These are phyloP conservation scores for Xylaria hypoxylon DNA, from an alignment of 2,329 filamentous ascomycete genomes.

Conservation along the genomic window DNA sequence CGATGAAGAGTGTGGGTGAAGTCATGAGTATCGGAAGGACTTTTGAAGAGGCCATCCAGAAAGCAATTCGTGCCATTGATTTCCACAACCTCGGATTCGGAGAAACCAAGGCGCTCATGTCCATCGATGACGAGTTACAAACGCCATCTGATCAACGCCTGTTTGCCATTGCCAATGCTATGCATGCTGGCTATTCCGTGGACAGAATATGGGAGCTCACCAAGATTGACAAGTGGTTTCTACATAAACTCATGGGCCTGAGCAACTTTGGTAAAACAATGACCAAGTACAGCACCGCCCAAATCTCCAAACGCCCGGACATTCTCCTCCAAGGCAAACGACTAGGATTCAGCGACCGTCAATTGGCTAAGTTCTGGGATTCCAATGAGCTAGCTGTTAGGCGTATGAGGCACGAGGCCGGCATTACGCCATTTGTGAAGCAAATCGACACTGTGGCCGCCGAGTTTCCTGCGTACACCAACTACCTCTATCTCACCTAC, in stretches of 20 bases:
- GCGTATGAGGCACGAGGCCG: constrained; percentile 83
- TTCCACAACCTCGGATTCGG: constrained; percentile 96
- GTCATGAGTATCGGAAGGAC: constrained; percentile 98
- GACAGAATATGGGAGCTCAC: constrained; percentile 99
- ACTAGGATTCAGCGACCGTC: constrained; percentile 92
- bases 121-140: constrained; percentile 94
- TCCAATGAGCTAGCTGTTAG: constrained; percentile 94
- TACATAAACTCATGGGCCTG: constrained; percentile 89
- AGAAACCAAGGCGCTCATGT: constrained; percentile 91
- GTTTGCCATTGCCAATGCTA: constrained; percentile 97
- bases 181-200: constrained; percentile 92
- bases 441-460: constrained; percentile 99
- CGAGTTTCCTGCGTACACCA: constrained; percentile 93
- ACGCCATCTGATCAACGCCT: constrained; percentile 97
- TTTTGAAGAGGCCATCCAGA: constrained; percentile 98
- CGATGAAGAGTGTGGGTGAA: constrained; percentile 99
- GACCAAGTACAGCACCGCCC: constrained; percentile 71
- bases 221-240: constrained; percentile 99
- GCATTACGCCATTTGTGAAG: constrained; percentile 91
- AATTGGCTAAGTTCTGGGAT: constrained; percentile 92
- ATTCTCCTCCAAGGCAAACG: constrained; percentile 88
- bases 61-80: constrained; percentile 95
- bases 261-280: constrained; percentile 89
- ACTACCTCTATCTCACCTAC: constrained; percentile 97
- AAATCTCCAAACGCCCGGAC: constrained; percentile 71